phyloP scores from a whole-genome alignment of 2,329 filamentous ascomycete genomes.

The Aureobasidium sp. region DNA sequence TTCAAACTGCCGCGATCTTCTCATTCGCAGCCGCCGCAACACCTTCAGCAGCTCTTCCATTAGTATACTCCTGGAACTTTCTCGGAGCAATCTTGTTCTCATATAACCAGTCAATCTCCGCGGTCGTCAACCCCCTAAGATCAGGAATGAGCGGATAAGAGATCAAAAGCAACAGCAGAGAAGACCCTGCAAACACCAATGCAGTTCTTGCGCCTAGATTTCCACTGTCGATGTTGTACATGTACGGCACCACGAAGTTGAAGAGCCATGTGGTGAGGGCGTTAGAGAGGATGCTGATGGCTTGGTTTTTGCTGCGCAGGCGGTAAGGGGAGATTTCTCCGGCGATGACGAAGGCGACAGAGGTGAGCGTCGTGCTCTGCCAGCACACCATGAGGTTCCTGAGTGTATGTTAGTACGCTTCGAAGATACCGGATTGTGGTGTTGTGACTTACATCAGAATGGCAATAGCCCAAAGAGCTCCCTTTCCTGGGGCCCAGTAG shows the following conservation, averaged over 20 bases:
- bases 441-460: background rate
- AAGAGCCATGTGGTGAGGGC: constrained; percentile 35
- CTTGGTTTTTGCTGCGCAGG: constrained; percentile 29
- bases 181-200: constrained; percentile 18
- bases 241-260: constrained; percentile 42
- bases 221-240: constrained; percentile 41
- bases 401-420: background rate
- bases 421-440: background rate
- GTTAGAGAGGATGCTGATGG: constrained; percentile 29
- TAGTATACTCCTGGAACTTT: background rate
- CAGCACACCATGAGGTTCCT: constrained; percentile 19
- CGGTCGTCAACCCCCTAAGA: background rate
- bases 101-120: background rate
- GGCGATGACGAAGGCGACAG: constrained; percentile 37
- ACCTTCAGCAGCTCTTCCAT: background rate
- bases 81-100: background rate
- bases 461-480: constrained; percentile 24
- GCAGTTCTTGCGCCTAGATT: constrained; percentile 34
- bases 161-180: background rate
- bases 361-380: constrained; percentile 35
- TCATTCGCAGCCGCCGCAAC: background rate
- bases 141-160: background rate
- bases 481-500: constrained; percentile 29
- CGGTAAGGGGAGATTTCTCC: constrained; percentile 38
- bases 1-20: background rate